Conservation (phyloP, 2,329 filamentous ascomycete species). For the Davidsoniella eucalypti region DNA sequence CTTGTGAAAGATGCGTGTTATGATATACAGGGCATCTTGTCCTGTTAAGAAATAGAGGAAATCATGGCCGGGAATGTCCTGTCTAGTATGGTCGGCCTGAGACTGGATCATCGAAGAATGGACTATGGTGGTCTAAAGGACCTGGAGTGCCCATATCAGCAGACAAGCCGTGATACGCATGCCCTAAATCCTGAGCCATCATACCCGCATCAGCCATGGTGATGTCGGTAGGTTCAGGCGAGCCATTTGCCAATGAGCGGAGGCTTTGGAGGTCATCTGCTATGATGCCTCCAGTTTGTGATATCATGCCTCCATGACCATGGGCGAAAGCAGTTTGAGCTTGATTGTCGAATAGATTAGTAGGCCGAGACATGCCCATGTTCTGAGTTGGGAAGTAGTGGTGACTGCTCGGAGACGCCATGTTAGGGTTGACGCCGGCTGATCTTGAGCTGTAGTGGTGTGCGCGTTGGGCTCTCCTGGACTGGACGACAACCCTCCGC, state of each 20-base stretch:
- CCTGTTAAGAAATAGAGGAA: not conserved
- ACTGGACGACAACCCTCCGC: conserved; percentile 20
- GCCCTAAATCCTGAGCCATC: conserved; percentile 16
- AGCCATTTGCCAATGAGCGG: conserved; percentile 19
- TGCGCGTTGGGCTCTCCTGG: not conserved
- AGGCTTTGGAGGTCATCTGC: conserved; percentile 22
- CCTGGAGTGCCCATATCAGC: conserved; percentile 8
- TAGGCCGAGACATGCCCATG: not conserved
- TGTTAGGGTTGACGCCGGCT: conserved; percentile 7
- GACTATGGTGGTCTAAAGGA: not conserved
- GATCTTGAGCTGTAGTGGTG: conserved; percentile 9
- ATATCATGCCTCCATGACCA: conserved; percentile 10
- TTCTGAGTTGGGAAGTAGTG: conserved; percentile 1
- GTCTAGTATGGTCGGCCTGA: not conserved
- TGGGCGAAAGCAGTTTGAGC: conserved; percentile 7
- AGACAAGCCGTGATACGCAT: conserved; percentile 16
- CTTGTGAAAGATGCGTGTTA: too few relatives aligned
- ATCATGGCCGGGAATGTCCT: not conserved
- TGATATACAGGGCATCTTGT: too few relatives aligned
- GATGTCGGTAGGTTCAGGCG: conserved; percentile 19
- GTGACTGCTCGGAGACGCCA: conserved; percentile 1
- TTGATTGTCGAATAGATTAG: conserved; percentile 12
- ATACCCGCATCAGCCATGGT: conserved; percentile 22
- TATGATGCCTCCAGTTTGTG: conserved; percentile 21
- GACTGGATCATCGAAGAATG: conserved; percentile 2